A percentile compares a stretch with the other conserved stretches of the same genome.
Evolutionary conservation across 1,284 basidiomycete species (phyloP).

Genomic region (Boletus semigastroideus): DNA sequence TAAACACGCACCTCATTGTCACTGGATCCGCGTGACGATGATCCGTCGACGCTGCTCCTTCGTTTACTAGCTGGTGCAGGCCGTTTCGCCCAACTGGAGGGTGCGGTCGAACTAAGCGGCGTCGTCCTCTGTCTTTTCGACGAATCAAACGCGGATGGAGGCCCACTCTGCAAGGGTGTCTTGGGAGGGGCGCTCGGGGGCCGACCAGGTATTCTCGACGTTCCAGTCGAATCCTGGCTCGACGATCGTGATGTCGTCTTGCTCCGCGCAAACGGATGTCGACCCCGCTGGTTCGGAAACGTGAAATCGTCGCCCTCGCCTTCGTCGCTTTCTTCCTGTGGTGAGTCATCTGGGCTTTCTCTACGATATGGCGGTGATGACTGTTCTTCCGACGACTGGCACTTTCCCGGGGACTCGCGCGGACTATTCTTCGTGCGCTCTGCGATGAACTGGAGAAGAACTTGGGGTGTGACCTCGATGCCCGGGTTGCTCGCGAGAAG

Average conservation of each 20-base stretch:
- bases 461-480: constrained; percentile 64
- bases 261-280: constrained; percentile 27
- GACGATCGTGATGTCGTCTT: constrained; percentile 48
- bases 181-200: constrained; percentile 47
- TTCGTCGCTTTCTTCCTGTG: constrained; percentile 29
- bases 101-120: constrained; percentile 54
- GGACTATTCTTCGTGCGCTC: constrained; percentile 55
- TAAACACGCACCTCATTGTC: constrained; percentile 66
- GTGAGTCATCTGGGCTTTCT: constrained; percentile 34
- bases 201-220: constrained; percentile 42
- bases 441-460: constrained; percentile 65
- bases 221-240: constrained; percentile 53
- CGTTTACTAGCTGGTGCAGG: constrained; percentile 60
- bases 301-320: constrained; percentile 32
- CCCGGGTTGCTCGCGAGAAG: constrained; percentile 60
- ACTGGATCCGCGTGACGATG: constrained; percentile 45
- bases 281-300: constrained; percentile 34
- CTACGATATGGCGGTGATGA: constrained; percentile 14
- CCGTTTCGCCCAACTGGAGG: constrained; percentile 71
- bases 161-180: constrained; percentile 42
- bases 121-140: constrained; percentile 62
- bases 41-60: constrained; percentile 69
- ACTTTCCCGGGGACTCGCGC: constrained; percentile 37
- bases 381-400: constrained; percentile 26
- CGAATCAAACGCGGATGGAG: constrained; percentile 58